Base-by-base conservation (phyloP, 257 asterid species). In the Primulina huaijiensis region DNA sequence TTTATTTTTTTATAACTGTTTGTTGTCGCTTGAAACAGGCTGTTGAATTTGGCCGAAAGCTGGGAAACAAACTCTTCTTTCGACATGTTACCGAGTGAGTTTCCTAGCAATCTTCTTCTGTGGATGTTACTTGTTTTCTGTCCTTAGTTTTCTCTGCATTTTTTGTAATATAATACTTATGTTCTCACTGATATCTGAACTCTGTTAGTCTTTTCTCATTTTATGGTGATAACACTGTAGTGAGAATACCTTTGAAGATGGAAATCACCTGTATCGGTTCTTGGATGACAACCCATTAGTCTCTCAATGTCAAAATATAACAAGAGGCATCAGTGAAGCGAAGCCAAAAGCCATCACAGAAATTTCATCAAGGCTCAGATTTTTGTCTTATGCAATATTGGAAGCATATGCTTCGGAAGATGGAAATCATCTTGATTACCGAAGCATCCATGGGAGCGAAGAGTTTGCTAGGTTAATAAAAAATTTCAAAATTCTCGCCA, bases 391-490 rank as follows among this genome's bases (percentile, higher is more conserved):
- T 69, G 96, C 96, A 64, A 86, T 92, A 20, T 83, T 86, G 60
- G 98, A 92, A 89, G 94, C 96, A 43, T 92, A 89, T 69, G 80
- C 89, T 70, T 88, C 94, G 43, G 93, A 83, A 71, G 89, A 88
- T 80, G 87, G 94, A 74, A 88, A 77, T 77, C 90, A 82, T 29
- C 83, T 89, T 34, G 92, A 92, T 78, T 92, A 92, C 76, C 83
- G 84, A 79, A 88, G 89, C 86, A 88, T 92, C 74, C 96, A 88
- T 34, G 95, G 88, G 73, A 89, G 98, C 20, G 98, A 92, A 87
- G 98, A 92, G 80, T 92, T 92, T 70, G 94, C 96, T 58, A 88
- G 98, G 98, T 92, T 72, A 40, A 78, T 68, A 55, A 8, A 74
- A 43, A 27, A 30, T n/a, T 33, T 12, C 40, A 62, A 50, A 50